phyloP scores from a whole-genome alignment of 169 alveolate genomes.

The Plasmodium blacklocki region DNA sequence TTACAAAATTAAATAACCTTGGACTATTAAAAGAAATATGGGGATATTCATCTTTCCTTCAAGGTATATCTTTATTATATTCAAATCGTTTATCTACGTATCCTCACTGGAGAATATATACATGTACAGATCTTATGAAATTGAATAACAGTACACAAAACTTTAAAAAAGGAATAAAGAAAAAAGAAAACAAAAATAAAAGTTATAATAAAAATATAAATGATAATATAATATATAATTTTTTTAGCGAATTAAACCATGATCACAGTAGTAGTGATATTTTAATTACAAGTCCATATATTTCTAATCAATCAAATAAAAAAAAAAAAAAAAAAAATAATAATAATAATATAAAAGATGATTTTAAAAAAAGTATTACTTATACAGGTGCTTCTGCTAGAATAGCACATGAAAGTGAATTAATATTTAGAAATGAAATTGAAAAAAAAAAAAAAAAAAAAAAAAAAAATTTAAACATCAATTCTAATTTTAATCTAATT shows the following conservation, averaged over 20 bases:
- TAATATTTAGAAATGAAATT: conserved; percentile 46
- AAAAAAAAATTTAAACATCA: too few relatives aligned
- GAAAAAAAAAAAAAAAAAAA: conserved; percentile 24
- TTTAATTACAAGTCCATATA: too few relatives aligned
- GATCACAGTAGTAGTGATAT: too few relatives aligned
- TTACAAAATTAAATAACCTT: conserved; percentile 14
- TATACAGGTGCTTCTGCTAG: conserved; percentile 76
- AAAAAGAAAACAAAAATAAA: not conserved
- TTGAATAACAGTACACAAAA: not conserved
- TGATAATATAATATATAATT: not conserved
- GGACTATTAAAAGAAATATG: conserved; percentile 37
- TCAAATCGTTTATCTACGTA: conserved; percentile 26
- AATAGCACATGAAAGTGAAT: conserved; percentile 72
- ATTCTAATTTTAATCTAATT: too few relatives aligned
- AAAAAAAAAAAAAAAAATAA: not conserved
- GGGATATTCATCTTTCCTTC: conserved; percentile 68
- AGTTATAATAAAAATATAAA: not conserved
- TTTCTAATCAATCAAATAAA: too few relatives aligned
- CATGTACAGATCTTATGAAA: conserved; percentile 18
- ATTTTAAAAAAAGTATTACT: conserved; percentile 54
- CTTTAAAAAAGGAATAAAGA: not conserved
- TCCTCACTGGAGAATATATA: conserved; percentile 66
- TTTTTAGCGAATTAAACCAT: too few relatives aligned
- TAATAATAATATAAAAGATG: conserved; percentile 18
- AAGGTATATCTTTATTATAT: conserved; percentile 55